phyloP scores from a whole-genome alignment of 768 basidiomycete genomes.

The Rubroboletus satanas region DNA sequence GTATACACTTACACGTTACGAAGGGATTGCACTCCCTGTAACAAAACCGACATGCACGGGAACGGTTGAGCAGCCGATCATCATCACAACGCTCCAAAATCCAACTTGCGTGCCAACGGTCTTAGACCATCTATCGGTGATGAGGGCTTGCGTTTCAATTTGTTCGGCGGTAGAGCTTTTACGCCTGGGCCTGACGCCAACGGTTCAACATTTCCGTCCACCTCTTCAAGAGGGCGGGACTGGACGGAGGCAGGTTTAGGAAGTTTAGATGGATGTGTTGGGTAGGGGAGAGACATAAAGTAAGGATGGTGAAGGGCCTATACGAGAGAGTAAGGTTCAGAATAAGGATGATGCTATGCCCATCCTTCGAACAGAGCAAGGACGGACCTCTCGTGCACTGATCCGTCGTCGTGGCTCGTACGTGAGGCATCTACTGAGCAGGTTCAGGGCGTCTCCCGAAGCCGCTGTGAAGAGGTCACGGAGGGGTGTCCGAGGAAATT shows the following conservation, averaged over 20 bases:
- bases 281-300: constrained; percentile 81
- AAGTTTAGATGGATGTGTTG: constrained; percentile 83
- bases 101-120: constrained; percentile 65
- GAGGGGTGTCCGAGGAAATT: constrained; percentile 78
- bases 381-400: constrained; percentile 68
- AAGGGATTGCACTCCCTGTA: neutral
- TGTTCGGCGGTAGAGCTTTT: constrained; percentile 49
- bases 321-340: neutral
- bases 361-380: neutral
- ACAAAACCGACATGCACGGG: neutral
- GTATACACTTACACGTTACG: neutral
- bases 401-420: constrained; percentile 87
- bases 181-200: constrained; percentile 46
- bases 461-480: constrained; percentile 91
- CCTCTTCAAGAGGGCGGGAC: constrained; percentile 66
- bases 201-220: constrained; percentile 68
- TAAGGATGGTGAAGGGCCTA: constrained; percentile 87
- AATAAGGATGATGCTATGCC: too few relatives aligned
- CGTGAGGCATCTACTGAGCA: constrained; percentile 72
- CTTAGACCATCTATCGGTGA: constrained; percentile 50
- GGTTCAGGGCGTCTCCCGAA: constrained; percentile 76
- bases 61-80: neutral
- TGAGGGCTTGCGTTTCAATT: constrained; percentile 67
- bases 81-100: constrained; percentile 49
- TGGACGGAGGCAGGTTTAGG: constrained; percentile 62